These are phyloP conservation scores for Halophytophthora batemanensis DNA, from an alignment of 352 stramenopile genomes.

Conservation along the genomic window DNA sequence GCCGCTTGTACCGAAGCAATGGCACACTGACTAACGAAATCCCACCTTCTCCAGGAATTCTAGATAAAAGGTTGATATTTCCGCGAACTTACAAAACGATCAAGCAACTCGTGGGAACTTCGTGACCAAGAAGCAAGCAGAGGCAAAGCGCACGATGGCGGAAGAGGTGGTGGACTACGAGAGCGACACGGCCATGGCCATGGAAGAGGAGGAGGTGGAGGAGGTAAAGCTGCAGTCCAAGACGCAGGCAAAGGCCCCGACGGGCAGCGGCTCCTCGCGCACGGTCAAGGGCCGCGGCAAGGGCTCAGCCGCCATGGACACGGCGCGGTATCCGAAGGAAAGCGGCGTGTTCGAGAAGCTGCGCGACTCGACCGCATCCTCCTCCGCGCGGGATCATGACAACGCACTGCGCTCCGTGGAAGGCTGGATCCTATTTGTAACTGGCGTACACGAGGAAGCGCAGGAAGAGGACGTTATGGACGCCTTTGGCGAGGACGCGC, in stretches of 20 bases:
- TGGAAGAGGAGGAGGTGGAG: slow-evolving; percentile 77
- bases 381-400: slow-evolving; percentile 30
- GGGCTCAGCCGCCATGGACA: slow-evolving; percentile 69
- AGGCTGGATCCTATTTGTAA: slow-evolving; percentile 97
- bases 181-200: slow-evolving; percentile 82
- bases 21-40: too few species aligned
- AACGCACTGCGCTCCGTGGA: slow-evolving; percentile 87
- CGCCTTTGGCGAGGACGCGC: slow-evolving; percentile 93
- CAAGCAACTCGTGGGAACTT: too few species aligned
- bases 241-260: slow-evolving; percentile 1
- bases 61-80: too few species aligned
- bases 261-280: slow-evolving; percentile 13
- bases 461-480: slow-evolving; percentile 96
- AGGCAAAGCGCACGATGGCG: slow-evolving; percentile 39
- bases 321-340: slow-evolving; percentile 60
- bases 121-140: background rate
- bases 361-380: slow-evolving; percentile 7
- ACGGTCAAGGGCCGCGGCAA: slow-evolving; percentile 72
- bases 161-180: slow-evolving; percentile 84
- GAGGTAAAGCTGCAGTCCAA: slow-evolving; percentile 20
- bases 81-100: too few species aligned
- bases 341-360: slow-evolving; percentile 85
- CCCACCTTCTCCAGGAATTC: too few species aligned
- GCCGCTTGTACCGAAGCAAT: too few species aligned
- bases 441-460: slow-evolving; percentile 94